Conservation (phyloP, 2,329 filamentous ascomycete species). For the Aaosphaeria pasadenensis region DNA sequence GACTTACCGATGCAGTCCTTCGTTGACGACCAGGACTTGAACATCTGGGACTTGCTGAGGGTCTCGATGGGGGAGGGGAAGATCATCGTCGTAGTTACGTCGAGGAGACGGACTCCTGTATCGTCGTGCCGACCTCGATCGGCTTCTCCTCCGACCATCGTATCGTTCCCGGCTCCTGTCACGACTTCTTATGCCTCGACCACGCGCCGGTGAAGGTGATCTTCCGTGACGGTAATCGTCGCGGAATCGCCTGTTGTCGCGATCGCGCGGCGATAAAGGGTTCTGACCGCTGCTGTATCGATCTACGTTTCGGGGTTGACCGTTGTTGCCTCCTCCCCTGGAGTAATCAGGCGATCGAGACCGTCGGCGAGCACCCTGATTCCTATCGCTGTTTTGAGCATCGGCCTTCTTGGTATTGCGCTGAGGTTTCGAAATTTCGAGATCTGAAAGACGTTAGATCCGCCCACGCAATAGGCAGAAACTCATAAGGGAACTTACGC, state of each 20-base stretch:
- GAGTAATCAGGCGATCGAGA: slow-evolving; percentile 63
- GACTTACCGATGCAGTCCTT: slow-evolving; percentile 49
- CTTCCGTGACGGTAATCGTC: slow-evolving; percentile 56
- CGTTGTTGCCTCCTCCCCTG: slow-evolving; percentile 39
- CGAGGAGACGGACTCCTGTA: slow-evolving; percentile 69
- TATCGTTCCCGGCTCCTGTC: slow-evolving; percentile 47
- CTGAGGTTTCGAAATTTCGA: slow-evolving; percentile 86
- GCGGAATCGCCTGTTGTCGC: slow-evolving; percentile 56
- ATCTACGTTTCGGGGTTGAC: slow-evolving; percentile 48
- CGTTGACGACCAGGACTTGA: slow-evolving; percentile 78
- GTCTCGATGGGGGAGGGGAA: slow-evolving; percentile 71
- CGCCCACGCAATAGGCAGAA: background rate
- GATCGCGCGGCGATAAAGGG: slow-evolving; percentile 39
- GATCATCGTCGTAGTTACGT: slow-evolving; percentile 54
- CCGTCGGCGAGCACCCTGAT: slow-evolving; percentile 46
- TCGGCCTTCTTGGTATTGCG: slow-evolving; percentile 67
- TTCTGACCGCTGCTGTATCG: slow-evolving; percentile 35
- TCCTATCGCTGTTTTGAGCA: slow-evolving; percentile 31
- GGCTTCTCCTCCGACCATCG: slow-evolving; percentile 51
- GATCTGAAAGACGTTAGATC: slow-evolving; percentile 52
- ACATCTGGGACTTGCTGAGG: slow-evolving; percentile 81
- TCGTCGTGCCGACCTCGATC: slow-evolving; percentile 68
- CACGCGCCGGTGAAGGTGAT: slow-evolving; percentile 45
- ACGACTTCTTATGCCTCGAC: slow-evolving; percentile 32
- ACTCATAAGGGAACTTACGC: slow-evolving; percentile 58